A percentile compares a stretch with the other conserved stretches of the same genome.
Conservation (phyloP, 2,329 filamentous ascomycete genomes). For the Trematosphaeria pertusa region DNA sequence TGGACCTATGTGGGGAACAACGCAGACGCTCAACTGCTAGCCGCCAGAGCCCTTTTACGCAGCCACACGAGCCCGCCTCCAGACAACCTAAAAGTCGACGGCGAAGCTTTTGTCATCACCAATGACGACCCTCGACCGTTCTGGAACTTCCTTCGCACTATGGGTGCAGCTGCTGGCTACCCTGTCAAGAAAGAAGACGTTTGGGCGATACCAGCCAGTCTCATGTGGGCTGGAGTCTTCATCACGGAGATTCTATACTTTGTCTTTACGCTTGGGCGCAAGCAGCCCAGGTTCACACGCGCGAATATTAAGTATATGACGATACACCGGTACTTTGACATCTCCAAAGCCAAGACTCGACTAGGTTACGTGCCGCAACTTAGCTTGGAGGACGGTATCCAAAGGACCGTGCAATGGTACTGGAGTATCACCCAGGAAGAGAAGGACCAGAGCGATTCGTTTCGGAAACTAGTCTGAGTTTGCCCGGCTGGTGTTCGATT, state of each 20-base stretch:
- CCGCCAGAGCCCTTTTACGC: constrained; percentile 13
- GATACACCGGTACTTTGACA: constrained; percentile 16
- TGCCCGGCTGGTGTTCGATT: no score
- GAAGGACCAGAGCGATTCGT: not conserved
- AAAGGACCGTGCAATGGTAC: constrained; percentile 16
- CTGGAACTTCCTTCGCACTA: constrained; percentile 13
- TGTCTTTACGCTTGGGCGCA: constrained; percentile 12
- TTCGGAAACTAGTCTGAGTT: not conserved
- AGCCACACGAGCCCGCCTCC: not conserved
- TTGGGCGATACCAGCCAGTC: constrained; percentile 3
- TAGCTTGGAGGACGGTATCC: constrained; percentile 21
- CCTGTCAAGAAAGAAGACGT: constrained; percentile 11
- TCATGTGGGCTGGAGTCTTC: constrained; percentile 5
- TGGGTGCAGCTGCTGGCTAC: constrained; percentile 10
- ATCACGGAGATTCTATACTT: constrained; percentile 15
- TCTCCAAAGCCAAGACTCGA: constrained; percentile 21
- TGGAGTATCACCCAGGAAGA: constrained; percentile 31
- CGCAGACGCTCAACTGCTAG: constrained; percentile 18
- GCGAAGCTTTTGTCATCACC: constrained; percentile 22
- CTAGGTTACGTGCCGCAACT: constrained; percentile 24
- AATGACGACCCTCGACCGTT: constrained; percentile 21
- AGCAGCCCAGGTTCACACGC: constrained; percentile 6
- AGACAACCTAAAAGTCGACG: constrained; percentile 12
- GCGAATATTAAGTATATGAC: constrained; percentile 13
- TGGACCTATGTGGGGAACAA: constrained; percentile 22